Evolutionary conservation across 371 early-diverging fungal species (phyloP).

Genomic region (Mucor plumbeus): DNA sequence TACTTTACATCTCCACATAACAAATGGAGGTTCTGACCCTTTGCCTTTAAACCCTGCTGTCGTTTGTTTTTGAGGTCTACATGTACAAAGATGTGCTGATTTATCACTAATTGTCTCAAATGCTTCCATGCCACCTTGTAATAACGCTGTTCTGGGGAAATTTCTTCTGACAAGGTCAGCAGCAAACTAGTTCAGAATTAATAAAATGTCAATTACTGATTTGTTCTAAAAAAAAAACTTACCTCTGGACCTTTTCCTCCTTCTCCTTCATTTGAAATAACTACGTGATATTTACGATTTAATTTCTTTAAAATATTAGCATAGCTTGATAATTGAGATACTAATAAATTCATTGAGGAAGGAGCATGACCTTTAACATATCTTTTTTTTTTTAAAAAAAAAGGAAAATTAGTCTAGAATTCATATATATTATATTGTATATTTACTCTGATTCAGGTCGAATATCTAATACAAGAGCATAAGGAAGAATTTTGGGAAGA

Average conservation of each 20-base stretch:
- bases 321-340: slow-evolving; percentile 51
- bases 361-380: slow-evolving; percentile 64
- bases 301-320: slow-evolving; percentile 55
- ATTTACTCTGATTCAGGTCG: slow-evolving; percentile 65
- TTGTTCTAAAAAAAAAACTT: neutral
- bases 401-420: neutral
- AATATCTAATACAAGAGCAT: slow-evolving; percentile 65
- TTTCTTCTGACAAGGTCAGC: slow-evolving; percentile 52
- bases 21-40: slow-evolving; percentile 57
- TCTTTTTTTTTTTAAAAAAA: too few species aligned
- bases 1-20: slow-evolving; percentile 54
- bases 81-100: slow-evolving; percentile 33
- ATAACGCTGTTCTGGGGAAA: slow-evolving; percentile 56
- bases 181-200: slow-evolving; percentile 45
- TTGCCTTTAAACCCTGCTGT: slow-evolving; percentile 51
- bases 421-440: too few species aligned
- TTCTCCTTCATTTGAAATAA: slow-evolving; percentile 53
- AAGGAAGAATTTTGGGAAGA: slow-evolving; percentile 50
- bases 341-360: slow-evolving; percentile 60
- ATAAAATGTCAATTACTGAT: neutral
- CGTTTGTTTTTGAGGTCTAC: slow-evolving; percentile 56
- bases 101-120: slow-evolving; percentile 32
- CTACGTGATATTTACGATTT: slow-evolving; percentile 64
- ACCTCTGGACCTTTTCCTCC: slow-evolving; percentile 56
- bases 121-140: slow-evolving; percentile 67